These are phyloP conservation scores for Aspergillus texensis DNA, from an alignment of 2,329 filamentous ascomycete species.

Conservation along the genomic window DNA sequence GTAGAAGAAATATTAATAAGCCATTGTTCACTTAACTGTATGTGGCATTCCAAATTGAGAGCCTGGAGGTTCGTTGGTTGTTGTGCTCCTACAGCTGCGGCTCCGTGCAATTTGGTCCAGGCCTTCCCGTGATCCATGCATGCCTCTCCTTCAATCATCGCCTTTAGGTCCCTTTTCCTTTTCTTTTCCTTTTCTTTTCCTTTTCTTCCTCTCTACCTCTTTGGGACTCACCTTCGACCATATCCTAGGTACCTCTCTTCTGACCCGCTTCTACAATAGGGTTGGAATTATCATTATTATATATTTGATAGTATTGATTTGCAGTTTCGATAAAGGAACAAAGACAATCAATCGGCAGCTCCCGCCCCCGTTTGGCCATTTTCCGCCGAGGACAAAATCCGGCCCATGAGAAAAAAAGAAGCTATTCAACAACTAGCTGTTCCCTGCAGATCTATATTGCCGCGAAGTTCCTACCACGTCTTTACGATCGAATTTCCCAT, in stretches of 20 bases:
- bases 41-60: background rate
- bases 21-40: background rate
- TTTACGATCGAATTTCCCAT: background rate
- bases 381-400: conserved; percentile 5
- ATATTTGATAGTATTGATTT: background rate
- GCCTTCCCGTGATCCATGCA: conserved; percentile 17
- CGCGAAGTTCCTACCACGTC: background rate
- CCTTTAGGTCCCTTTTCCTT: conserved; percentile 4
- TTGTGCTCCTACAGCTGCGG: background rate
- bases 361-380: conserved; percentile 7
- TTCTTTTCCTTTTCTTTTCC: conserved; percentile 5
- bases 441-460: conserved; percentile 11
- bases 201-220: conserved; percentile 8
- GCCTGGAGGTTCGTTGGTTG: background rate
- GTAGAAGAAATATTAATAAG: background rate
- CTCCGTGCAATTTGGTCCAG: conserved; percentile 12
- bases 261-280: background rate
- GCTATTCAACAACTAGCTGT: conserved; percentile 11
- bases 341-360: conserved; percentile 1
- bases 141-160: conserved; percentile 11
- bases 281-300: background rate
- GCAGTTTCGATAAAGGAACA: background rate
- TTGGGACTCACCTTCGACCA: background rate
- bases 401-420: conserved; percentile 7
- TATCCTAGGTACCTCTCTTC: background rate